phyloP scores from a whole-genome alignment of 345 rosid species.

The Gossypium stocksii region DNA sequence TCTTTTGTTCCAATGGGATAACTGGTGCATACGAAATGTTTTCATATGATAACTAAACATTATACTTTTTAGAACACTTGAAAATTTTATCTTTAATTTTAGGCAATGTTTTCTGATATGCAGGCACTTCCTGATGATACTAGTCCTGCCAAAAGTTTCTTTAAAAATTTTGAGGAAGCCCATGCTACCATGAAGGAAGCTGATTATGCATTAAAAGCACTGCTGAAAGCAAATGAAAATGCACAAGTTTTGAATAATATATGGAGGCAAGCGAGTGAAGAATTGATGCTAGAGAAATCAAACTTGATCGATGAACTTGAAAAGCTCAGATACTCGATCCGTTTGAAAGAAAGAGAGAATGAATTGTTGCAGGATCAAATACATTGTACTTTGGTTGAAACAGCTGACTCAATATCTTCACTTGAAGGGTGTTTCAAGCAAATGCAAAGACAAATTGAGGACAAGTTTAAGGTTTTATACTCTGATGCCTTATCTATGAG shows the following conservation, averaged over 20 bases:
- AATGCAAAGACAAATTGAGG: conserved; percentile 55
- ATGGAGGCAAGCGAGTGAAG: conserved; percentile 57
- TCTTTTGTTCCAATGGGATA: background rate
- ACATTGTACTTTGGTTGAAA: conserved; percentile 36
- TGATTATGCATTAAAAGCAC: conserved; percentile 55
- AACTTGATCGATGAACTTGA: conserved; percentile 50
- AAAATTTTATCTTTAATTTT: conserved; percentile 7
- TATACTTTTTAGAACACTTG: background rate
- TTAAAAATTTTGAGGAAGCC: conserved; percentile 59
- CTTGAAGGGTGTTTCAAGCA: conserved; percentile 56
- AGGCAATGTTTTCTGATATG: conserved; percentile 25
- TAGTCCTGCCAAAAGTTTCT: conserved; percentile 43
- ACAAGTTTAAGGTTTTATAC: conserved; percentile 38
- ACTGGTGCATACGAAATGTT: background rate
- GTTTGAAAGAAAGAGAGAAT: conserved; percentile 51
- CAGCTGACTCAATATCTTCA: conserved; percentile 43
- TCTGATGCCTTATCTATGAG: conserved; percentile 44
- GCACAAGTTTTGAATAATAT: conserved; percentile 41
- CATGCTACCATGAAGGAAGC: conserved; percentile 72
- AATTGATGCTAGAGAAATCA: conserved; percentile 45
- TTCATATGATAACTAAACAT: conserved; percentile 2
- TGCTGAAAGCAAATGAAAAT: conserved; percentile 61
- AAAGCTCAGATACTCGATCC: conserved; percentile 47
- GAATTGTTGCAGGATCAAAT: conserved; percentile 42
- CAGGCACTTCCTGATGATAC: conserved; percentile 37